These are phyloP conservation scores for Pythium biforme DNA, from an alignment of 352 stramenopile species.

Conservation along the genomic window DNA sequence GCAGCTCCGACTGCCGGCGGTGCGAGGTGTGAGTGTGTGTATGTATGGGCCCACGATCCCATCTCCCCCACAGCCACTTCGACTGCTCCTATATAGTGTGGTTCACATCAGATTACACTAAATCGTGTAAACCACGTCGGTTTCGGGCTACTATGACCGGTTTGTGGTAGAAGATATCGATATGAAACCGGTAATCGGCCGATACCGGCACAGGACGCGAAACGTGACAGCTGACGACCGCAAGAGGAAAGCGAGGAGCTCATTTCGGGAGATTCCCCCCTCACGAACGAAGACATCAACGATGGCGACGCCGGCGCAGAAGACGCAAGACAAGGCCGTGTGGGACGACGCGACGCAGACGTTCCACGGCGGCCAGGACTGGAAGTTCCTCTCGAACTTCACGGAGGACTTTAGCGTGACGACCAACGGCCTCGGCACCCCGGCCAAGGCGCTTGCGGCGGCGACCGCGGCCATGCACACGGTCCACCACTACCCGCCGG, in stretches of 20 bases:
- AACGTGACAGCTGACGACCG: conserved; percentile 3
- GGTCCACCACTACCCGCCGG: conserved; percentile 88
- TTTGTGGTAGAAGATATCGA: not conserved
- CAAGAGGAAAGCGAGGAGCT: not conserved
- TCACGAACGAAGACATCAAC: too few relatives aligned
- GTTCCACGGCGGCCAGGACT: conserved; percentile 91
- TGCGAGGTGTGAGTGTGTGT: too few relatives aligned
- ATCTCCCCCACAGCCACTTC: not conserved
- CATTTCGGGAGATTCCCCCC: conserved; percentile 2
- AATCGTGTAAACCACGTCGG: not conserved
- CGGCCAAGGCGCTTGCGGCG: conserved; percentile 60
- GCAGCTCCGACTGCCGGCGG: too few relatives aligned
- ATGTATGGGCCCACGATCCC: not conserved
- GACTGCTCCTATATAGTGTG: not conserved
- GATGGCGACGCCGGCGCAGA: not conserved
- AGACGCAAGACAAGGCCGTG: conserved; percentile 26
- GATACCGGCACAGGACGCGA: not conserved
- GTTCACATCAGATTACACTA: not conserved
- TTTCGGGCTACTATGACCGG: too few relatives aligned
- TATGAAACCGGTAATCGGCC: not conserved
- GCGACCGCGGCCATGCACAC: conserved; percentile 72
- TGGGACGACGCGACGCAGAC: conserved; percentile 87
- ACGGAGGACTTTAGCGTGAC: conserved; percentile 90
- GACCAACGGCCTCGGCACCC: conserved; percentile 86
- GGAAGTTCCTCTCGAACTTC: conserved; percentile 90